A percentile compares a stretch with the other conserved stretches of the same genome.
phyloP scores from a whole-genome alignment of 1,139 yeast genomes.

The Hemisphaericaspora xylofermentans region DNA sequence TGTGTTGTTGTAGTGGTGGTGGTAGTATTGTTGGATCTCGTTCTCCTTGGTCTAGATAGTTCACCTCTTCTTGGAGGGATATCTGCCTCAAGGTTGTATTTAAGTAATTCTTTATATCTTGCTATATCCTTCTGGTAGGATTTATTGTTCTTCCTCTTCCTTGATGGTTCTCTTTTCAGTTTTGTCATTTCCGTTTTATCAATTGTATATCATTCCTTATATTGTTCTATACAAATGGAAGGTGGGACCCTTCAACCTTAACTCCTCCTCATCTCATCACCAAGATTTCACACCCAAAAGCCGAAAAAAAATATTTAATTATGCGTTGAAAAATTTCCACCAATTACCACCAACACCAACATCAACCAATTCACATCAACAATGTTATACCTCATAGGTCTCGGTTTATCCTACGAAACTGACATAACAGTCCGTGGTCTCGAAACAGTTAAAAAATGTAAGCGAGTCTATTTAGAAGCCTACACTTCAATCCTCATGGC shows the following conservation, averaged over 20 bases:
- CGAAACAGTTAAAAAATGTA: slow-evolving; percentile 77
- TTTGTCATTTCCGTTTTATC: not conserved
- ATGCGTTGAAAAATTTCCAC: not conserved
- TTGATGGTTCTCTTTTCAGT: not conserved
- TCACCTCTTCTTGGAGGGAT: slow-evolving; percentile 25
- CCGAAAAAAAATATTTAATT: not conserved
- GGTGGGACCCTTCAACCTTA: too few species aligned
- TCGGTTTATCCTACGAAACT: slow-evolving; percentile 84
- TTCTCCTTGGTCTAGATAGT: slow-evolving; percentile 1
- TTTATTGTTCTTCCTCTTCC: not conserved
- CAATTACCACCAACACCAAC: not conserved
- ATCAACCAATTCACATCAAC: not conserved
- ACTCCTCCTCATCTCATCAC: slow-evolving; percentile 4
- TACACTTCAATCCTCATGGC: slow-evolving; percentile 96
- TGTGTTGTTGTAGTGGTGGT: slow-evolving; percentile 1
- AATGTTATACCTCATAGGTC: slow-evolving; percentile 89
- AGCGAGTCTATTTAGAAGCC: slow-evolving; percentile 89
- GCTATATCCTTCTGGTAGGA: slow-evolving; percentile 16
- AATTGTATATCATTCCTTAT: not conserved
- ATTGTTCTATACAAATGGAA: not conserved
- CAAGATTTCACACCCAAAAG: not conserved
- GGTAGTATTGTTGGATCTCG: too few species aligned
- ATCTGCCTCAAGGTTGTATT: slow-evolving; percentile 22
- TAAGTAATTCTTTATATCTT: slow-evolving; percentile 21
- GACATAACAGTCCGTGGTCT: slow-evolving; percentile 96